Evolutionary conservation across 2,329 filamentous ascomycete species (phyloP).

Genomic region (Aspergillus melleus): DNA sequence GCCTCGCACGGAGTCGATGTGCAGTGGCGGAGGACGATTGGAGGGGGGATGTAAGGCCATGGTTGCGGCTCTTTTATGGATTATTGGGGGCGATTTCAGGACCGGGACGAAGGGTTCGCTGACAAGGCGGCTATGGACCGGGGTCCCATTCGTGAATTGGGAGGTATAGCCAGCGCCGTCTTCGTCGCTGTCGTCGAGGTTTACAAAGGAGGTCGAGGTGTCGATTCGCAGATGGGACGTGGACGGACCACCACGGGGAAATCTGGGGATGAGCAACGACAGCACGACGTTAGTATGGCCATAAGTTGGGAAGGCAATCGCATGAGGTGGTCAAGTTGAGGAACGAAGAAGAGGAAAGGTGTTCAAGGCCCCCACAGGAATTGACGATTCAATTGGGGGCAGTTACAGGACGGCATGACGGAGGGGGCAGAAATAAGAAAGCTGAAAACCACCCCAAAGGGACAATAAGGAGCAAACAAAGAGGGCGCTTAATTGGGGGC

Average conservation of each 20-base stretch:
- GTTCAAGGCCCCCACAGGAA: not conserved
- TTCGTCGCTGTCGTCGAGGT: slow-evolving; percentile 31
- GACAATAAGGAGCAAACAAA: slow-evolving; percentile 4
- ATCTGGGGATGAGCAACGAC: slow-evolving; percentile 33
- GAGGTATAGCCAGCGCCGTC: slow-evolving; percentile 23
- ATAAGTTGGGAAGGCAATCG: not conserved
- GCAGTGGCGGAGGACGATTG: slow-evolving; percentile 44
- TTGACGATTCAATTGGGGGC: not conserved
- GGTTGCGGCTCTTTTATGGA: slow-evolving; percentile 37
- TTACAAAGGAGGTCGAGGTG: slow-evolving; percentile 27
- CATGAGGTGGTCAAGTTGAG: slow-evolving; percentile 17
- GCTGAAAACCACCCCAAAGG: slow-evolving; percentile 2
- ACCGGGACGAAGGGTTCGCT: slow-evolving; percentile 53
- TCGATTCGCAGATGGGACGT: slow-evolving; percentile 34
- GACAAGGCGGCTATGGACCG: slow-evolving; percentile 42
- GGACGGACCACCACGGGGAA: slow-evolving; percentile 39
- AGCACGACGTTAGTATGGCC: slow-evolving; percentile 26
- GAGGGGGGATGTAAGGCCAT: slow-evolving; percentile 48
- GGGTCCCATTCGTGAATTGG: slow-evolving; percentile 39
- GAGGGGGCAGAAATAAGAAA: not conserved
- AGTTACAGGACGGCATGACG: slow-evolving; percentile 1
- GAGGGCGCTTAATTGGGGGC: slow-evolving; percentile 3
- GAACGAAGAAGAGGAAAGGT: slow-evolving; percentile 7
- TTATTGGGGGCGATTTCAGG: slow-evolving; percentile 70
- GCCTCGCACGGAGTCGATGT: slow-evolving; percentile 43